Evolutionary conservation across 2,329 filamentous ascomycete species (phyloP).

Genomic region (Microcera coccophila): DNA sequence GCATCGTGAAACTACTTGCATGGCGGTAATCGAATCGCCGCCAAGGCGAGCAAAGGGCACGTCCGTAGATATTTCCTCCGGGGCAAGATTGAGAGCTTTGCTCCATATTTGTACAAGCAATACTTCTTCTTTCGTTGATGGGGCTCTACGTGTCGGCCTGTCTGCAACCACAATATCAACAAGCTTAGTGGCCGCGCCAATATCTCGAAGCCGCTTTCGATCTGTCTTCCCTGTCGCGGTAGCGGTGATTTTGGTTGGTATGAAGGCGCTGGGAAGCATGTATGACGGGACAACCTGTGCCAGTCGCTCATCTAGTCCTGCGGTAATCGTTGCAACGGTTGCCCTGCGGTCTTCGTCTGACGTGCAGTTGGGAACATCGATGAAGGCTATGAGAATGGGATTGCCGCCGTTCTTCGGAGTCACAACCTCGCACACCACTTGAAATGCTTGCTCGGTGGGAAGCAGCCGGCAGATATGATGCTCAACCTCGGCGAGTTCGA

Average conservation of each 20-base stretch:
- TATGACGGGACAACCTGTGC: neutral
- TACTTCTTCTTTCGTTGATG: no score
- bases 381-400: neutral
- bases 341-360: neutral
- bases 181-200: no score
- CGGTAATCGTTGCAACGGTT: neutral
- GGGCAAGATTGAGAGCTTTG: no score
- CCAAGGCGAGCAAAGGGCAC: slow-evolving; percentile 28
- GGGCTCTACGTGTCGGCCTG: no score
- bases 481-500: slow-evolving; percentile 28
- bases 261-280: slow-evolving; percentile 37
- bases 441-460: neutral
- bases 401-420: neutral
- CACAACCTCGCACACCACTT: neutral
- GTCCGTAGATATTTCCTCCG: slow-evolving; percentile 35
- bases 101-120: no score
- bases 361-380: neutral
- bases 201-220: slow-evolving; percentile 24
- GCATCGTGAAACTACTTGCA: slow-evolving; percentile 18
- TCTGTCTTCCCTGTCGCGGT: slow-evolving; percentile 50
- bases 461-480: neutral
- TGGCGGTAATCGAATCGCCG: slow-evolving; percentile 25
- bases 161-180: no score
- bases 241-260: slow-evolving; percentile 5
- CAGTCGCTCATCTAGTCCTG: neutral